Evolutionary conservation across 1,284 basidiomycete genomes (phyloP).

Genomic region (Ustilago trichophora): DNA sequence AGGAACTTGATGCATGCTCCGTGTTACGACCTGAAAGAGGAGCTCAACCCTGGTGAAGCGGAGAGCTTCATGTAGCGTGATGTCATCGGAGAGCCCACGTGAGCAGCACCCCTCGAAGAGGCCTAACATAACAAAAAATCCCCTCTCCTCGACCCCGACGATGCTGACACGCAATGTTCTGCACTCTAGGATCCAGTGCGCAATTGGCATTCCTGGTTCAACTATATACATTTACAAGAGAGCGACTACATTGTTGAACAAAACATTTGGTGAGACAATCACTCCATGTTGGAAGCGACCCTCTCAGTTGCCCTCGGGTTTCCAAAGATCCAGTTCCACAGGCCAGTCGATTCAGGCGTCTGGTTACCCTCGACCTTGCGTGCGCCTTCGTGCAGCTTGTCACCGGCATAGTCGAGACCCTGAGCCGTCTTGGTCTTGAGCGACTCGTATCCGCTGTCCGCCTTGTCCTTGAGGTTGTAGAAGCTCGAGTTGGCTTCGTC

Average conservation of each 20-base stretch:
- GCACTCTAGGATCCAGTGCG: no score
- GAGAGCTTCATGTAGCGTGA: constrained; percentile 1
- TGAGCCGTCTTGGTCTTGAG: constrained; percentile 30
- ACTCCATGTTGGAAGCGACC: constrained; percentile 43
- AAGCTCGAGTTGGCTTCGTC: constrained; percentile 30
- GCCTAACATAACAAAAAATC: no score
- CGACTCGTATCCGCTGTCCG: constrained; percentile 33
- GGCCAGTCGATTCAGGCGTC: constrained; percentile 34
- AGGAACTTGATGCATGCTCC: no score
- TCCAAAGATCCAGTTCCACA: constrained; percentile 52
- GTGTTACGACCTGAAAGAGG: no score
- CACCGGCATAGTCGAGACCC: constrained; percentile 40
- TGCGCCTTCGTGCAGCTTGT: constrained; percentile 40
- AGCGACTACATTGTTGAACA: no score
- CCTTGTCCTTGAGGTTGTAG: constrained; percentile 36
- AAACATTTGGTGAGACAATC: no score
- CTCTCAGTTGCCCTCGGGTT: constrained; percentile 36
- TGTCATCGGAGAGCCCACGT: constrained; percentile 10
- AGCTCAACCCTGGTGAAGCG: no score
- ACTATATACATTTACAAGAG: constrained; percentile 4
- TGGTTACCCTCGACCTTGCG: constrained; percentile 35
- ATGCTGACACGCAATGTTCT: no score
- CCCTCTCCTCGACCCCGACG: no score
- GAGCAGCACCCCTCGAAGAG: no score
- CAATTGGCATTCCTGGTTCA: background rate